A percentile compares a stretch with the other conserved stretches of the same genome.
Evolutionary conservation across 225 moss, liverwort and hornwort genomes (phyloP).

Genomic region (Polytrichum formosum): DNA sequence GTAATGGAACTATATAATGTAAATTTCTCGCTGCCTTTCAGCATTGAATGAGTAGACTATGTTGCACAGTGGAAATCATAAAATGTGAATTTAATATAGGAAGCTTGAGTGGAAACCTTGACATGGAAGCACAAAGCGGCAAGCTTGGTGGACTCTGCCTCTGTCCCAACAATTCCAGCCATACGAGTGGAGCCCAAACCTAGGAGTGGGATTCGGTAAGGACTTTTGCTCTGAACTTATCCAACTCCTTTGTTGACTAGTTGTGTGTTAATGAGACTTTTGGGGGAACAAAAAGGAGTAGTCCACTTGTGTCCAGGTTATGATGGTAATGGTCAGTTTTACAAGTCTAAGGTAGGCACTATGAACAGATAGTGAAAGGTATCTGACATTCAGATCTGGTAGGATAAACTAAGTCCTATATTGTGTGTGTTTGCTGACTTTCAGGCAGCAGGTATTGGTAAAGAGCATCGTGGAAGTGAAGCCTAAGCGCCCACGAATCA

Average conservation of each 20-base stretch:
- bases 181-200: constrained; percentile 90
- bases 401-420: background rate
- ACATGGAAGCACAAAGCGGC: constrained; percentile 83
- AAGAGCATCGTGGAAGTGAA: constrained; percentile 93
- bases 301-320: too few relatives aligned
- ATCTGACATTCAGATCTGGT: background rate
- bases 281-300: too few relatives aligned
- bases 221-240: background rate
- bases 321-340: too few relatives aligned
- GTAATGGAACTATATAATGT: too few relatives aligned
- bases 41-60: too few relatives aligned
- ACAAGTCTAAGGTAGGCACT: too few relatives aligned
- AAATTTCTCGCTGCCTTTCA: too few relatives aligned
- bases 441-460: constrained; percentile 86
- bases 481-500: constrained; percentile 67
- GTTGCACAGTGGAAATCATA: too few relatives aligned
- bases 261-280: background rate
- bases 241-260: too few relatives aligned
- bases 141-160: constrained; percentile 89
- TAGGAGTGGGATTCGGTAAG: constrained; percentile 87
- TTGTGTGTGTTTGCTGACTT: constrained; percentile 9
- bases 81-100: background rate
- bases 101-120: constrained; percentile 37
- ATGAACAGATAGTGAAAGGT: too few relatives aligned
- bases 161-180: constrained; percentile 60